Percentiles rank a stretch among this genome's conserved stretches.
Evolutionary conservation across 2,329 filamentous ascomycete genomes (phyloP).

Genomic region (Aureobasidium sp.): DNA sequence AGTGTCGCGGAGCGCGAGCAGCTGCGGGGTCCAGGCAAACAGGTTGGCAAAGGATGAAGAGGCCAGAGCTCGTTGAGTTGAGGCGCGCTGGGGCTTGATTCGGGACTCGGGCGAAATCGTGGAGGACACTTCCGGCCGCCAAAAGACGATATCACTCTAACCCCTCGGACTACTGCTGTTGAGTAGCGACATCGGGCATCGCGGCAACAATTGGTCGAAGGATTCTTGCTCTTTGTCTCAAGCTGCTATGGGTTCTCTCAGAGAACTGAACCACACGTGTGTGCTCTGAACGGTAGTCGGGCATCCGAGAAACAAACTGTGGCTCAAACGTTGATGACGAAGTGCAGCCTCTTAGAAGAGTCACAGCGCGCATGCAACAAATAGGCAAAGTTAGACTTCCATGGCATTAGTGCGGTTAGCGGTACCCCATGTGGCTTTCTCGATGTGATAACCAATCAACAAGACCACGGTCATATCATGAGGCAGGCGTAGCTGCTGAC

Average conservation of each 20-base stretch:
- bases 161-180: neutral
- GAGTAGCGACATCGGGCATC: neutral
- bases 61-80: slow-evolving; percentile 1
- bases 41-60: neutral
- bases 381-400: neutral
- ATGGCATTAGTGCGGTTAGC: neutral
- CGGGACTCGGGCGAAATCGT: slow-evolving; percentile 8
- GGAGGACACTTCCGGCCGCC: neutral
- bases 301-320: neutral
- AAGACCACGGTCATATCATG: slow-evolving; percentile 4
- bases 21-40: slow-evolving; percentile 2
- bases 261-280: neutral
- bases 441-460: slow-evolving; percentile 6
- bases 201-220: neutral
- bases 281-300: neutral
- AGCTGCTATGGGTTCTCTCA: neutral
- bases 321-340: slow-evolving; percentile 8
- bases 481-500: neutral
- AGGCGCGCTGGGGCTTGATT: neutral
- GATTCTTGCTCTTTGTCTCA: neutral
- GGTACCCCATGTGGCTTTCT: neutral
- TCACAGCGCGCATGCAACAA: neutral
- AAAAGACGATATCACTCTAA: neutral
- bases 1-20: neutral
- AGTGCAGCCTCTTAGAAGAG: neutral